Evolutionary conservation across 768 basidiomycete species (phyloP), one percentile per base, ranked within the genome.

Genomic region (Asterophora lycoperdoides): DNA sequence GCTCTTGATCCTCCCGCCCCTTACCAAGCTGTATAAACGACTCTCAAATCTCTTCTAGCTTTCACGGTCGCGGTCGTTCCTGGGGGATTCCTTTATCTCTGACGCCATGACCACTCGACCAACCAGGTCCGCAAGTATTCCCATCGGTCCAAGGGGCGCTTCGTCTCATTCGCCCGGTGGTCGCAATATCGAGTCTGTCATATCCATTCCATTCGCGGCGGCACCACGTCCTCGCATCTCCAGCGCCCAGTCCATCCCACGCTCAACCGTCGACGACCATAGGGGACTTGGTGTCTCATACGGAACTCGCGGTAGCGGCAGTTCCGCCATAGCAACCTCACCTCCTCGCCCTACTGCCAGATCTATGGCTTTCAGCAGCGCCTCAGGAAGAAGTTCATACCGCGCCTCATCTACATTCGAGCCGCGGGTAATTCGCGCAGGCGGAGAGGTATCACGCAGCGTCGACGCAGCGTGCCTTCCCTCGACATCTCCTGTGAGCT

Each of bases 341-440:
- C 66, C 73, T 19, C 57, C 69, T 15, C 60, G 75, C 35, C 68
- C 75, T 36, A 71, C 75, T 18, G 64, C 72, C 39, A 72, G 78
- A 40, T 69, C 75, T n/a, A 68, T 71, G 52, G 69, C 72, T 40
- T 65, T 69, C 44, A 67, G 60, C 8, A 57, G 48, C 26, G 51
- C 64, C 48, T 63, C 65, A 33, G 61, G 62, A n/a, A 63, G 69
- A 46, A 55, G 64, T 44, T 60, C 61, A 35, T 63, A 64, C 46
- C 71, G 56, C 42, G 60, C 62, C 48, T 58, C 63, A 46, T 61
- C 60, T 44, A 63, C 63, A 50, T 83, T 73, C 56, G 83, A 86
- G 56, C 88, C 88, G 36, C 80, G 88, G 41, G 74, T 90, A 48
- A 75, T 90, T 38, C 83, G 86, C 44, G 79, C 74, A 14, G 73